Conservation (phyloP, 192 early-diverging fungal genomes). For the Chytriomyces sp. region DNA sequence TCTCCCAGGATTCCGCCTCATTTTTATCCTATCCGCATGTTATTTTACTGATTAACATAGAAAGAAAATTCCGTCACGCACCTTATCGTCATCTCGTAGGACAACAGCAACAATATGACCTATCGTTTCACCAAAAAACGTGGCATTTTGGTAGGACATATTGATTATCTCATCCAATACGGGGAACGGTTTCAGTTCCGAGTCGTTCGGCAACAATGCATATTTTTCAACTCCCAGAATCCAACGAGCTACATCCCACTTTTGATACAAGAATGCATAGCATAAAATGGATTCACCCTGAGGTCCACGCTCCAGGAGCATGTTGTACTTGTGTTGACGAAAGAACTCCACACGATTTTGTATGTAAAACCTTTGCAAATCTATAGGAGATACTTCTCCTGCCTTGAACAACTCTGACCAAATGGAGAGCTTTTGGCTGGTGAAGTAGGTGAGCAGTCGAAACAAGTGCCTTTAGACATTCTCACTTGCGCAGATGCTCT, state of each 20-base stretch:
- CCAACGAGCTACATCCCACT: neutral
- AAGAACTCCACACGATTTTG: neutral
- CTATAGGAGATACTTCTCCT: neutral
- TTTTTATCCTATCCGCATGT: too few species aligned
- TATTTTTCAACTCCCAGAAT: slow-evolving; percentile 5
- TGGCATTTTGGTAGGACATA: neutral
- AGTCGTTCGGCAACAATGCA: neutral
- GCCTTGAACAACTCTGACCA: neutral
- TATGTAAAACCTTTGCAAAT: slow-evolving; percentile 3
- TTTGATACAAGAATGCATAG: neutral
- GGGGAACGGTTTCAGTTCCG: neutral
- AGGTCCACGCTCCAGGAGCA: slow-evolving; percentile 22
- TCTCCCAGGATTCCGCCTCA: too few species aligned
- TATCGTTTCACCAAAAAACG: slow-evolving; percentile 5
- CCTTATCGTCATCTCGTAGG: neutral
- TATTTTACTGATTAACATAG: too few species aligned
- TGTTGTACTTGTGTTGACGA: slow-evolving; percentile 1
- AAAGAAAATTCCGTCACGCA: too few species aligned
- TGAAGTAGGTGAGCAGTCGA: too few species aligned
- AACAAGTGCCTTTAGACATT: too few species aligned
- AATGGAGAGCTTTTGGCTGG: neutral
- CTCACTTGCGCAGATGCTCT: neutral
- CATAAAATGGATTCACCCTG: slow-evolving; percentile 23
- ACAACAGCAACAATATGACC: slow-evolving; percentile 5
- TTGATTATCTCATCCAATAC: slow-evolving; percentile 14